Evolutionary conservation across 192 early-diverging fungal genomes (phyloP), one percentile per base, ranked within the genome.

Genomic region (Coemansia sp.): DNA sequence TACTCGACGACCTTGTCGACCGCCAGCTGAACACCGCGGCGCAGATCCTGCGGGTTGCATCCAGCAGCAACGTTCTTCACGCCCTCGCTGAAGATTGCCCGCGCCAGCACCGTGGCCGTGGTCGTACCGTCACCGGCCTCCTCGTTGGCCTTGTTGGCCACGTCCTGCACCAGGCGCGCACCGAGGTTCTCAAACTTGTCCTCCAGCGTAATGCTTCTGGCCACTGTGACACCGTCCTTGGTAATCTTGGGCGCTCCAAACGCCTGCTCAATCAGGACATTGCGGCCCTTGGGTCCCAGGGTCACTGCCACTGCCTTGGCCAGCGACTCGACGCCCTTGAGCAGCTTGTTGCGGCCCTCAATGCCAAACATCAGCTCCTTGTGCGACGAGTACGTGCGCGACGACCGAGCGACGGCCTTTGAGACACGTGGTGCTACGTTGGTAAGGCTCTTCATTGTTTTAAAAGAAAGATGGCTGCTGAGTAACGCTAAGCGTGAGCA

Each of bases 131-230:
- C 98, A 71, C 98, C 98, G 62, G 98, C 98, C 68, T 89, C 83
- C 85, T 99, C 98, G 84, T 99, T 99, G 62, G 98, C 96, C 89
- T 99, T 99, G 89, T 96, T 97, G 56, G 98, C 98, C 56, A 99
- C 98, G 84, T 99, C 98, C 81, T 98, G 95, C 54, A 99, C 96
- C 39, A 99, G 87, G 53, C 77, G 88, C 49, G 98, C 98, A 63
- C 98, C 98, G 45, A 99, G 87, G 86, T 99, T 98, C 85, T 99
- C 98, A 74, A 99, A 95, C 83, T 94, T 95, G 84, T 99, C 94
- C 78, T 98, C 92, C 35, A 99, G 87, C 35, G 88, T 84, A 79
- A 99, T 94, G 67, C 93, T 90, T 86, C 98, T 98, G 58, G 98
- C 98, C 21, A 99, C 98, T 54, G 98, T 95, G 41, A 99, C 98